phyloP scores from a whole-genome alignment of 345 rosid genomes.

The Toxicodendron radicans region DNA sequence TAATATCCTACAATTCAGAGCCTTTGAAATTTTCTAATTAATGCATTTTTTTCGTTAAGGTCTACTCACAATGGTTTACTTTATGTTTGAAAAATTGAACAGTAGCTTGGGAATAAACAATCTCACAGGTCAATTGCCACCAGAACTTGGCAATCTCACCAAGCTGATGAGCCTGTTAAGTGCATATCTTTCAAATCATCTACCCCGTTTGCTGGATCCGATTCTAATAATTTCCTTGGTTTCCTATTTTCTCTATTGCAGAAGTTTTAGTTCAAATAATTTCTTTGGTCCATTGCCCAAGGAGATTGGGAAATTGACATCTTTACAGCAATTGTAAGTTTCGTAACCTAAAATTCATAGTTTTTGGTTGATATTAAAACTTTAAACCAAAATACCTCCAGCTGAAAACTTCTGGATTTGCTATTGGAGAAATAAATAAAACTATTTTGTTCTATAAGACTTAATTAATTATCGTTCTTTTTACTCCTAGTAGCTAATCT shows the following conservation, averaged over 20 bases:
- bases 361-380: not conserved
- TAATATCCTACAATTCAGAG: not conserved
- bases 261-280: slow-evolving; percentile 62
- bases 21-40: not conserved
- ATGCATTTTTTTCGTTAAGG: not conserved
- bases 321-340: slow-evolving; percentile 54
- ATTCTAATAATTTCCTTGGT: not conserved
- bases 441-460: not conserved
- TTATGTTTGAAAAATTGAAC: slow-evolving; percentile 27
- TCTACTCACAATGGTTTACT: slow-evolving; percentile 16
- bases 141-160: slow-evolving; percentile 53
- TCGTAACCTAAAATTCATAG: not conserved
- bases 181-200: slow-evolving; percentile 11
- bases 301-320: slow-evolving; percentile 46
- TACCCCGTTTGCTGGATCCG: not conserved
- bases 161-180: slow-evolving; percentile 54
- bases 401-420: not conserved
- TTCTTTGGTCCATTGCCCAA: slow-evolving; percentile 47
- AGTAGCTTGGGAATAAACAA: slow-evolving; percentile 69
- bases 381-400: not conserved
- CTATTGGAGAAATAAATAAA: not conserved
- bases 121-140: slow-evolving; percentile 48
- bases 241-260: slow-evolving; percentile 20
- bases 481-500: slow-evolving; percentile 2
- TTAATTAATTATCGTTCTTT: not conserved